These are phyloP conservation scores for Vitis riparia DNA, from an alignment of 164 flowering plant species.

Conservation along the genomic window DNA sequence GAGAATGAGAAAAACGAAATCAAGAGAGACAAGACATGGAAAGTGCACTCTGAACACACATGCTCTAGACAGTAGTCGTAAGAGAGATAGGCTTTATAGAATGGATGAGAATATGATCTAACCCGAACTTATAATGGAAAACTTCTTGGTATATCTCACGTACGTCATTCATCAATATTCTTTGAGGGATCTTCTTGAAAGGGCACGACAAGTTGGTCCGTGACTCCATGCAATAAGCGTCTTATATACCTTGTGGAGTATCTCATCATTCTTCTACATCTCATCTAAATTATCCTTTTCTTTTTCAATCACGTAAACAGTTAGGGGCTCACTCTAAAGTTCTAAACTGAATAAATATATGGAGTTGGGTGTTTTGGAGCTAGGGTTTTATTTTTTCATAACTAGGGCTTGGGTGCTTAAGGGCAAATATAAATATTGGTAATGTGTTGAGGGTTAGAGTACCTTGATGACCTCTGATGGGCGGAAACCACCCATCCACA, in stretches of 20 bases:
- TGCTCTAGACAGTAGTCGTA: conserved; percentile 10
- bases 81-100: conserved; percentile 40
- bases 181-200: conserved; percentile 2
- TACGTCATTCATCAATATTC: conserved; percentile 41
- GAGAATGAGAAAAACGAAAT: conserved; percentile 9
- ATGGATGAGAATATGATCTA: conserved; percentile 25
- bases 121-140: conserved; percentile 31
- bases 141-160: conserved; percentile 11
- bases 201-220: conserved; percentile 17
- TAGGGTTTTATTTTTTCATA: too few relatives aligned
- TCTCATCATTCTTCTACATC: neutral
- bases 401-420: too few relatives aligned
- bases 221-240: conserved; percentile 19
- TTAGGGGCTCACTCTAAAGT: too few relatives aligned
- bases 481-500: conserved; percentile 98
- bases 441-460: neutral
- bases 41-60: too few relatives aligned
- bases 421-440: too few relatives aligned
- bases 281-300: neutral
- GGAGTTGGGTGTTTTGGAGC: too few relatives aligned
- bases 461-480: conserved; percentile 98
- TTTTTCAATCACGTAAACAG: neutral
- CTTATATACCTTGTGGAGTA: conserved; percentile 1
- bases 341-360: too few relatives aligned
- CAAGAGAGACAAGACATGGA: neutral